Percentiles rank a stretch among this genome's conserved stretches.
These are phyloP conservation scores for Aspergillus awamori DNA, from an alignment of 2,329 filamentous ascomycete genomes.

Conservation along the genomic window DNA sequence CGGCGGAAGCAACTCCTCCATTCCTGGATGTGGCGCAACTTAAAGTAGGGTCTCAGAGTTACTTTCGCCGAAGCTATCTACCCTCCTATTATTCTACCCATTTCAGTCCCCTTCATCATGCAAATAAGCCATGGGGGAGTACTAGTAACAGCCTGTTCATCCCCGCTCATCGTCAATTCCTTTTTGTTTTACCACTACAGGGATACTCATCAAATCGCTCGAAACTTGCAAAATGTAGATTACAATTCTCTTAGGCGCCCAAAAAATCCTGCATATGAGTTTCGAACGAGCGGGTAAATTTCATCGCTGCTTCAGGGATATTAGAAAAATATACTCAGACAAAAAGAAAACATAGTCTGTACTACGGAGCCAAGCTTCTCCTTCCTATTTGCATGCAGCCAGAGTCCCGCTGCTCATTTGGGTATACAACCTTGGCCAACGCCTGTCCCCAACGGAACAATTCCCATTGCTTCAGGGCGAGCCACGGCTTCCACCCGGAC, in stretches of 20 bases:
- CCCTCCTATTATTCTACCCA: no score
- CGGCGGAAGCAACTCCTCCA: background rate
- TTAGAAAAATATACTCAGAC: slow-evolving; percentile 43
- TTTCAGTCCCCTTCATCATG: no score
- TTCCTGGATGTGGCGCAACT: background rate
- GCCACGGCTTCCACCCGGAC: slow-evolving; percentile 13
- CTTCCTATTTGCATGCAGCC: slow-evolving; percentile 42
- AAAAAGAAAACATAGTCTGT: slow-evolving; percentile 40
- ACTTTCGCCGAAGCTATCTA: no score
- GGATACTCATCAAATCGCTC: background rate
- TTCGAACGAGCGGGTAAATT: slow-evolving; percentile 37
- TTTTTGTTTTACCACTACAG: no score
- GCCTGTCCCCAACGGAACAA: slow-evolving; percentile 29
- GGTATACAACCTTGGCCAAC: slow-evolving; percentile 24
- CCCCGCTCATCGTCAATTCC: background rate
- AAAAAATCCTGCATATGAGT: slow-evolving; percentile 12
- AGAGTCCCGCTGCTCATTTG: slow-evolving; percentile 29
- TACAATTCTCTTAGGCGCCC: slow-evolving; percentile 8
- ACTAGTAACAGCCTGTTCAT: background rate
- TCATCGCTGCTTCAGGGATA: slow-evolving; percentile 44
- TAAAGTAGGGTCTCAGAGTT: no score
- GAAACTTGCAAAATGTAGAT: slow-evolving; percentile 7
- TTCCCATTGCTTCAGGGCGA: slow-evolving; percentile 23
- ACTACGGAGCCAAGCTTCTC: slow-evolving; percentile 39
- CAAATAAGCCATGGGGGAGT: background rate